Evolutionary conservation across 768 basidiomycete species (phyloP).

Genomic region (Calocera cornea): DNA sequence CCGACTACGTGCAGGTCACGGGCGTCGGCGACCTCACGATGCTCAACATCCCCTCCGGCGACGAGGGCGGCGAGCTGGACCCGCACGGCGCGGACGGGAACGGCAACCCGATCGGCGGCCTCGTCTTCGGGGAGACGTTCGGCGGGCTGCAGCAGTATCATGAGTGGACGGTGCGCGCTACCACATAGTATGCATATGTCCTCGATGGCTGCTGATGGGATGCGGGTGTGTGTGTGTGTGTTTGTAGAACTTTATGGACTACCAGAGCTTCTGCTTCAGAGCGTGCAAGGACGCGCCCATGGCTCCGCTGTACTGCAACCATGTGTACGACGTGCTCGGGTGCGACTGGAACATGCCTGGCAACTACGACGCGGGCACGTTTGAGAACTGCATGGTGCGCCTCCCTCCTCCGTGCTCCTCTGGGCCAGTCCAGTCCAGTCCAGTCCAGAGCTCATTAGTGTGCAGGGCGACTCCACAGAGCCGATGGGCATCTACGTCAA

Average conservation of each 20-base stretch:
- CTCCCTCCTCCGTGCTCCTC: constrained; percentile 13
- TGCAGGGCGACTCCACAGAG: constrained; percentile 2
- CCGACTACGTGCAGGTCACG: constrained; percentile 30
- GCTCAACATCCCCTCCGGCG: constrained; percentile 27
- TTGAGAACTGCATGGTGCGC: constrained; percentile 34
- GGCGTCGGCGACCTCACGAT: constrained; percentile 32
- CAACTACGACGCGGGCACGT: constrained; percentile 25
- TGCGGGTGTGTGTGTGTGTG: too few species aligned
- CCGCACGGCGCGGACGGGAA: constrained; percentile 30
- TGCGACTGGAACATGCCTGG: constrained; percentile 24
- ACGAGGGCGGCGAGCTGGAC: constrained; percentile 33
- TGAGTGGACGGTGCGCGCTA: constrained; percentile 34
- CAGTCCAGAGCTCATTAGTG: too few species aligned
- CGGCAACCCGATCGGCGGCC: constrained; percentile 27
- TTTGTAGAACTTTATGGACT: constrained; percentile 28
- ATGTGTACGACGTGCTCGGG: constrained; percentile 30
- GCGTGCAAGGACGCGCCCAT: constrained; percentile 24
- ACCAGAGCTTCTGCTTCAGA: constrained; percentile 33
- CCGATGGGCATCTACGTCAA: constrained; percentile 31
- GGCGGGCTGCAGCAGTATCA: constrained; percentile 30
- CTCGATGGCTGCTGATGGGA: background rate
- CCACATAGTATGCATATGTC: constrained; percentile 9
- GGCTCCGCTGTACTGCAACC: constrained; percentile 29
- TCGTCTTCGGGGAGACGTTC: constrained; percentile 31
- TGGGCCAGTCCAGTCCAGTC: background rate